A percentile compares a stretch with the other conserved stretches of the same genome.
Conservation (phyloP, 2,329 filamentous ascomycete species). For the Drechslerella dactyloides region DNA sequence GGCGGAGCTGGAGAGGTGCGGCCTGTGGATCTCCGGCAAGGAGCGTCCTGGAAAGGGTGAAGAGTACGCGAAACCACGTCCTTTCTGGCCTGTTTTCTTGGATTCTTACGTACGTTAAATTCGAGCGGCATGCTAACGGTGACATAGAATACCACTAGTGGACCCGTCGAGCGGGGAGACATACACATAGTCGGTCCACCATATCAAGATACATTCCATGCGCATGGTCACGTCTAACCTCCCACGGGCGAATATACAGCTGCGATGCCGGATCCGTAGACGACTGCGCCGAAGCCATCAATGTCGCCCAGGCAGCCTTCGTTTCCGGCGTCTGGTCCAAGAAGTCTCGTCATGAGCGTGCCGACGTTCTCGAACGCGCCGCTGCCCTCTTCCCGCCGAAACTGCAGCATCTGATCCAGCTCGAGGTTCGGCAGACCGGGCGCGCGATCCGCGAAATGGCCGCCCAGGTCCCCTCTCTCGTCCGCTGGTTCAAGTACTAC, state of each 20-base stretch:
- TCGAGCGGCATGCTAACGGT: slow-evolving; percentile 44
- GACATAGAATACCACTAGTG: slow-evolving; percentile 62
- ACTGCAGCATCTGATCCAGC: slow-evolving; percentile 66
- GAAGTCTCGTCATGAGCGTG: slow-evolving; percentile 65
- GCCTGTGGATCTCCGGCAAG: slow-evolving; percentile 59
- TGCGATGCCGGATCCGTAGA: slow-evolving; percentile 62
- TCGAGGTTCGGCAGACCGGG: slow-evolving; percentile 73
- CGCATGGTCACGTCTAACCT: not conserved
- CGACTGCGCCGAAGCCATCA: slow-evolving; percentile 60
- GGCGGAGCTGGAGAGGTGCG: not conserved
- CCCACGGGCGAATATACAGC: slow-evolving; percentile 54
- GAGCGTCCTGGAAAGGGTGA: slow-evolving; percentile 60
- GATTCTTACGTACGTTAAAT: slow-evolving; percentile 30
- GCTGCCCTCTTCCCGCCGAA: slow-evolving; percentile 64
- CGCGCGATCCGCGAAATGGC: slow-evolving; percentile 73
- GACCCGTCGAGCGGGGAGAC: slow-evolving; percentile 64
- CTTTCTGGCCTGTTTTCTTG: slow-evolving; percentile 44
- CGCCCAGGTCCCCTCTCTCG: slow-evolving; percentile 70
- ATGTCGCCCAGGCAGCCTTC: slow-evolving; percentile 61
- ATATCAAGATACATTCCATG: slow-evolving; percentile 3
- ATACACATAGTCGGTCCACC: slow-evolving; percentile 61
- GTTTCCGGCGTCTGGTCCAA: slow-evolving; percentile 65
- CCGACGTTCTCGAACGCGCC: slow-evolving; percentile 68
- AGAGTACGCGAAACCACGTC: slow-evolving; percentile 58
- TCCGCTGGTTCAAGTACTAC: slow-evolving; percentile 76